phyloP scores from a whole-genome alignment of 805 yeast species.

The Saccharomycopsis guyanensis region DNA sequence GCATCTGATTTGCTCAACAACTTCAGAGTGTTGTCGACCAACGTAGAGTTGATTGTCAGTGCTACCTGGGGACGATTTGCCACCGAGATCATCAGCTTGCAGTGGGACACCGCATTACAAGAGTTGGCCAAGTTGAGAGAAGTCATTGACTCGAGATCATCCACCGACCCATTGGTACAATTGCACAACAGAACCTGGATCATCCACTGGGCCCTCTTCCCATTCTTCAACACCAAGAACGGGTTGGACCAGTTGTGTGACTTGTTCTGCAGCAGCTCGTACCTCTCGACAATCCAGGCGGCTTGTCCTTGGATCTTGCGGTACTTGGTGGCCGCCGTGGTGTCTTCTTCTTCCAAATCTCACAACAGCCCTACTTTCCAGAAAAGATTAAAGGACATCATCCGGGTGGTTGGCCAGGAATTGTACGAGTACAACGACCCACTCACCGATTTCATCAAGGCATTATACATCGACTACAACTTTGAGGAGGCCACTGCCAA shows the following conservation, averaged over 20 bases:
- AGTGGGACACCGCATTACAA: conserved; percentile 45
- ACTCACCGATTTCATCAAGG: conserved; percentile 46
- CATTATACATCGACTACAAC: conserved; percentile 51
- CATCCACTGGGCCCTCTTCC: conserved; percentile 62
- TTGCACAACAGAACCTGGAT: conserved; percentile 60
- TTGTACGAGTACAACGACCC: conserved; percentile 61
- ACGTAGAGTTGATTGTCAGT: conserved; percentile 41
- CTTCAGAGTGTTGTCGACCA: conserved; percentile 47
- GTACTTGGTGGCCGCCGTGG: conserved; percentile 56
- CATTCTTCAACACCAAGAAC: conserved; percentile 42
- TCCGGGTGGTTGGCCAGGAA: conserved; percentile 53
- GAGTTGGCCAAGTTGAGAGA: conserved; percentile 51
- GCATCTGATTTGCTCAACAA: conserved; percentile 52
- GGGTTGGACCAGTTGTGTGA: conserved; percentile 51
- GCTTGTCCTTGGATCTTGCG: conserved; percentile 66
- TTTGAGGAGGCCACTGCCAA: conserved; percentile 44
- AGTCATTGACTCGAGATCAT: conserved; percentile 47
- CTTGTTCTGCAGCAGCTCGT: conserved; percentile 49
- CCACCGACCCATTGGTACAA: conserved; percentile 48
- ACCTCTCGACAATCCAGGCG: conserved; percentile 60
- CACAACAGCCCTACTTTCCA: conserved; percentile 32
- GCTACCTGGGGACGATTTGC: conserved; percentile 70
- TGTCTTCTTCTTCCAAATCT: conserved; percentile 30
- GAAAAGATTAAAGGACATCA: conserved; percentile 50
- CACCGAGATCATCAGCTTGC: conserved; percentile 44